Evolutionary conservation across 805 yeast genomes (phyloP), one percentile per base, ranked within the genome.

Genomic region (Saccharomycopsis lassenensis): DNA sequence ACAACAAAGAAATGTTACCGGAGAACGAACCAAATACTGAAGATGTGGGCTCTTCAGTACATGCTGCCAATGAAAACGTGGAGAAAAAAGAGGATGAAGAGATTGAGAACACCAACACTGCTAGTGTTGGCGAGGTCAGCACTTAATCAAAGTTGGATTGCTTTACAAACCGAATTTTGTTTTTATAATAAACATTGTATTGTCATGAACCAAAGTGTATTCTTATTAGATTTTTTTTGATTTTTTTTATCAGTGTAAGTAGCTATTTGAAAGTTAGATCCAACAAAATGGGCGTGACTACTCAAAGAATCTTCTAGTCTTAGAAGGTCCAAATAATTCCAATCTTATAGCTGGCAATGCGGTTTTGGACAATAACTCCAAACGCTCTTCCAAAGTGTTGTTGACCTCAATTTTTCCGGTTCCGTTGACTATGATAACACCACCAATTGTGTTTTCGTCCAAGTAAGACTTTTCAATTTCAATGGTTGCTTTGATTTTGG

Each of bases 321-420:
- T 59, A 12, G 95, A 79, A 39, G 82, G 75, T 44, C 94, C 94
- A 55, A 86, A 91, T 54, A 89, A 63, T 53, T 87, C 94, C 45
- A 82, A 67, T 63, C 97, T 78, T 46, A 91, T 76, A 37, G 87
- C 93, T 33, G 99, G 99, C 48, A 91, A 72, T 5, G 95, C 81
- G 52, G 76, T 83, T 56, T 82, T 81, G 25, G 81, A 71, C 51
- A 91, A 69, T 44, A 91, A 62, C 51, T 77, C 71, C 53, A 91
- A 74, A 63, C 99, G 83, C 67, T 87, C 96, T 52, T 86, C 95
- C 52, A 91, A 70, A 32, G 98, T 87, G 66, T 91, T 91, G 62
- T 83, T 69, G 39, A 91, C 84, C 50, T 80, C 87, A 48, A 91
- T 86, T 62, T 81, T 84, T 37, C 93, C 94, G 29, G 71, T 57